Percentiles rank a stretch among this genome's conserved stretches.
These are phyloP conservation scores for Arachis stenosperma DNA, from an alignment of 306 rosid genomes.

Conservation along the genomic window DNA sequence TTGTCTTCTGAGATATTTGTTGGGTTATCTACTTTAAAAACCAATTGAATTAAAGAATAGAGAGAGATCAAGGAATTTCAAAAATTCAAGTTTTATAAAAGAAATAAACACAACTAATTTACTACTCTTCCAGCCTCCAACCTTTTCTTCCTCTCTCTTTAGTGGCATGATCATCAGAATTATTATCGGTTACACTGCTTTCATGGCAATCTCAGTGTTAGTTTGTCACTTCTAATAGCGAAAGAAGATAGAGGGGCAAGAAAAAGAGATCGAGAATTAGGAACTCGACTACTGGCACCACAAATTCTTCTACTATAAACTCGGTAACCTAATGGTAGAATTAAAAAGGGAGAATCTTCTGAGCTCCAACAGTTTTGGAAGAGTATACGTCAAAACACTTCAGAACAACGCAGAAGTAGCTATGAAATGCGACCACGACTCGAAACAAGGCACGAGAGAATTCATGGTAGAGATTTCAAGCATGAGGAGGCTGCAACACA, in stretches of 20 bases:
- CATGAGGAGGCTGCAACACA: slow-evolving; percentile 90
- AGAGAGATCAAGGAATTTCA: slow-evolving; percentile 83
- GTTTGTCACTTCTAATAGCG: slow-evolving; percentile 55
- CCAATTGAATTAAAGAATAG: slow-evolving; percentile 71
- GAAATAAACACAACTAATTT: slow-evolving; percentile 65
- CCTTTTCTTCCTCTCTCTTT: slow-evolving; percentile 46
- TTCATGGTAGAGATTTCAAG: slow-evolving; percentile 96
- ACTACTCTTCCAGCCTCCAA: slow-evolving; percentile 53
- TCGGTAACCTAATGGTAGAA: slow-evolving; percentile 53
- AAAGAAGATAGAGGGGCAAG: slow-evolving; percentile 49
- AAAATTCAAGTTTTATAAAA: slow-evolving; percentile 58
- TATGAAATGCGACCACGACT: slow-evolving; percentile 88
- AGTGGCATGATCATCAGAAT: slow-evolving; percentile 62
- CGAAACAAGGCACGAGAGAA: slow-evolving; percentile 82
- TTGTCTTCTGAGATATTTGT: slow-evolving; percentile 74
- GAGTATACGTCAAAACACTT: slow-evolving; percentile 64
- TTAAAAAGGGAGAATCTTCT: slow-evolving; percentile 56
- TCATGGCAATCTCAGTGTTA: slow-evolving; percentile 36
- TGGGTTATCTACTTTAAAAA: slow-evolving; percentile 86
- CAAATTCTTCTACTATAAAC: slow-evolving; percentile 73
- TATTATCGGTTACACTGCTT: slow-evolving; percentile 46
- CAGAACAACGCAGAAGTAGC: slow-evolving; percentile 65
- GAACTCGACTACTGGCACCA: slow-evolving; percentile 92
- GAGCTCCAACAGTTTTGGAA: slow-evolving; percentile 87
- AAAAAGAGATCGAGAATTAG: slow-evolving; percentile 87